Evolutionary conservation across 2,329 filamentous ascomycete genomes (phyloP).

Genomic region (Stemphylium lycopersici): DNA sequence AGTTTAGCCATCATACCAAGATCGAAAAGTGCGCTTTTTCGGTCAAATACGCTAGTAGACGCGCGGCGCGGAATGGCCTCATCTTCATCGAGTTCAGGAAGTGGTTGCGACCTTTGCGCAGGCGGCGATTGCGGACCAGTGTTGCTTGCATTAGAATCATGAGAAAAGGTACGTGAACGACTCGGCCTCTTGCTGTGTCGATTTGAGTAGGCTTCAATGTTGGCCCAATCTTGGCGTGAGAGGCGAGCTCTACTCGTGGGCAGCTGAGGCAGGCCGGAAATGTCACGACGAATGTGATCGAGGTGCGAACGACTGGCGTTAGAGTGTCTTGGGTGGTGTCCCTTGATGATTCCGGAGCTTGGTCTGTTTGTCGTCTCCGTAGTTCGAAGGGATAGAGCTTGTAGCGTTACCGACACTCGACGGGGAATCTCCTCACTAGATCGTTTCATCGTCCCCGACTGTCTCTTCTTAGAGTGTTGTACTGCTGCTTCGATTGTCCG

Average conservation of each 20-base stretch:
- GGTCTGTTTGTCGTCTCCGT: slow-evolving; percentile 14
- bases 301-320: slow-evolving; percentile 28
- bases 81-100: slow-evolving; percentile 45
- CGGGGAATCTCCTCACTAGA: slow-evolving; percentile 36
- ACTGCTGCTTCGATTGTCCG: slow-evolving; percentile 16
- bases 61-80: slow-evolving; percentile 43
- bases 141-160: slow-evolving; percentile 16
- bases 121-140: slow-evolving; percentile 28
- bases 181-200: slow-evolving; percentile 33
- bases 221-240: slow-evolving; percentile 45
- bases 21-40: slow-evolving; percentile 38
- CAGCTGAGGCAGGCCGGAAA: slow-evolving; percentile 38
- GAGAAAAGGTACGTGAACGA: slow-evolving; percentile 22
- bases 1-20: slow-evolving; percentile 28
- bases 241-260: slow-evolving; percentile 38
- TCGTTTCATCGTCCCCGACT: slow-evolving; percentile 22
- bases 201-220: slow-evolving; percentile 42
- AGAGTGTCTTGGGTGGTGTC: slow-evolving; percentile 14
- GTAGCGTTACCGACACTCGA: slow-evolving; percentile 29
- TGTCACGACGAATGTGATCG: slow-evolving; percentile 39
- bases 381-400: slow-evolving; percentile 28
- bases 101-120: slow-evolving; percentile 30
- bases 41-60: slow-evolving; percentile 45
- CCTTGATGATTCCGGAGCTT: slow-evolving; percentile 6
- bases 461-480: slow-evolving; percentile 20